Base-by-base conservation (phyloP, 169 alveolate species). In the Babesia ovis region DNA sequence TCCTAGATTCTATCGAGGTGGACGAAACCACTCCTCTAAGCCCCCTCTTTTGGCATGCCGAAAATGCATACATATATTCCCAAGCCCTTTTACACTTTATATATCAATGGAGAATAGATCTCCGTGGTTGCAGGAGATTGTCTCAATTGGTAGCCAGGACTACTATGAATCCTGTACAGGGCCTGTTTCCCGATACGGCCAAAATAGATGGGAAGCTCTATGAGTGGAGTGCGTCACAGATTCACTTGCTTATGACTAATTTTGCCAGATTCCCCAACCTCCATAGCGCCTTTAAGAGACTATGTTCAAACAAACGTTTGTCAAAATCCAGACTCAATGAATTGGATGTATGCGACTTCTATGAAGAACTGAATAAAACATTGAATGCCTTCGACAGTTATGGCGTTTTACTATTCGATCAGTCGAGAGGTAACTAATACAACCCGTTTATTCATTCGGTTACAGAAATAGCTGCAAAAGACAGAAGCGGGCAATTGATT, bases 31-130 rank as follows among this genome's bases (percentile, higher is more conserved):
- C 85, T 37, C 76, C 91, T 43, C 77, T 91, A 16, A 85, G 95
- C 62, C 85, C 92, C 9, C 75, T 84, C 22, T 88, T 85, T 23
- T 90, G 93, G 61, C 88, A 74, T 41, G 90, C 97, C 29, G 97
- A 93, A 72, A 92, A 92, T 64, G 96, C 97, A 3, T 93, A 93
- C 34, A 90, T 93, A 68, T 93, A 93, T 85, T 91, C 97, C 32
- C 95, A 92, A 42, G 95, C 96, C 25, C 84, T 93, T 48, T 86
- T 93, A 29, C 95, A 92, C 46, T 93, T 91, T 53, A 93, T 92
- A 54, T 86, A 91, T 39, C 86, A 88, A 48, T 92, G 96, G 94
- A 61, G 96, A 29, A 91, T 91, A 20, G 97, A 93, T 34, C 62
- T 90, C 22, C 70, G 87, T 14, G 96, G 97, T 4, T 91, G 95